Evolutionary conservation across 495 filamentous ascomycete species (phyloP).

Genomic region (Xylaria curta): DNA sequence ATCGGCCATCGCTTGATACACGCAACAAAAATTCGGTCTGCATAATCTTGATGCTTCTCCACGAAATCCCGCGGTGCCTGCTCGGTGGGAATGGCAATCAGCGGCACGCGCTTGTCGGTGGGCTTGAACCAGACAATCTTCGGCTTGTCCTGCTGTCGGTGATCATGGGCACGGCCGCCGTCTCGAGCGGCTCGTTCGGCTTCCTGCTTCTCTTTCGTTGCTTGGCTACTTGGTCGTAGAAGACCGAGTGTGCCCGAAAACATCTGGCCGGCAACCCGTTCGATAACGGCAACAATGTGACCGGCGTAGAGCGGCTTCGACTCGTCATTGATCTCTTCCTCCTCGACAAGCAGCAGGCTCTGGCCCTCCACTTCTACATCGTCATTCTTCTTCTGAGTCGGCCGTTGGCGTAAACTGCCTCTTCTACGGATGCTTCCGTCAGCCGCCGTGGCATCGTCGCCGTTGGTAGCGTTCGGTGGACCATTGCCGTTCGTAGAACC

Average conservation of each 20-base stretch:
- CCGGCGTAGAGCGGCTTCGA: conserved; percentile 97
- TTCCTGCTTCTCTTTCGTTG: conserved; percentile 99
- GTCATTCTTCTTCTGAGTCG: conserved; percentile 99
- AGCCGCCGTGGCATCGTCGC: conserved; percentile 68
- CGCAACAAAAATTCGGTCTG: conserved; percentile 96
- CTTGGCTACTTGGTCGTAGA: conserved; percentile 95
- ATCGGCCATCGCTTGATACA: conserved; percentile 99
- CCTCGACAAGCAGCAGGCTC: conserved; percentile 93
- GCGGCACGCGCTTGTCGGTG: conserved; percentile 95
- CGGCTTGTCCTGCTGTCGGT: conserved; percentile 89
- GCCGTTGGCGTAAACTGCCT: conserved; percentile 93
- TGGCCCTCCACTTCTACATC: conserved; percentile 99
- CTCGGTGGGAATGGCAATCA: conserved; percentile 98
- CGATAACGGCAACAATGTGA: conserved; percentile 95
- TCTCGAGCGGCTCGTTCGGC: conserved; percentile 93
- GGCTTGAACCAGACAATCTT: conserved; percentile 99
- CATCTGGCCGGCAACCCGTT: conserved; percentile 97
- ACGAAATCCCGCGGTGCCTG: conserved; percentile 98
- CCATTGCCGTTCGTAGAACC: conserved; percentile 74
- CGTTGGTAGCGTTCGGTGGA: conserved; percentile 66
- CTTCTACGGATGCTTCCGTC: conserved; percentile 87
- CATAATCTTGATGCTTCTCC: conserved; percentile 96
- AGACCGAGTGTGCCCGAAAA: conserved; percentile 96
- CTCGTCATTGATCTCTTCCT: conserved; percentile 98
- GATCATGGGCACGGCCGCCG: conserved; percentile 78